A percentile compares a stretch with the other conserved stretches of the same genome.
These are phyloP conservation scores for Blastobotrys muscicola DNA, from an alignment of 805 yeast genomes.

Conservation along the genomic window DNA sequence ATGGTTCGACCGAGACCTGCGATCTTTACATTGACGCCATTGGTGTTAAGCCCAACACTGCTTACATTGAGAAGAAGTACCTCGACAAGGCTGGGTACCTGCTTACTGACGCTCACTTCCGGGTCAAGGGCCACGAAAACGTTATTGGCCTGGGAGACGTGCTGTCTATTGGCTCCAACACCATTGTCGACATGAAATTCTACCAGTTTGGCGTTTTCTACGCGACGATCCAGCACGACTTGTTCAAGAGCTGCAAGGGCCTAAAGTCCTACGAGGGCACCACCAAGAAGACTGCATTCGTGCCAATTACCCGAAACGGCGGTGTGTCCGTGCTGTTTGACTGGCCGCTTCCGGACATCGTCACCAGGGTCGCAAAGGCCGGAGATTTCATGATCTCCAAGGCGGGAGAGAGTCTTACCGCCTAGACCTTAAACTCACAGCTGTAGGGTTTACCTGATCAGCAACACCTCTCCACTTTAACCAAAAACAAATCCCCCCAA, in stretches of 20 bases:
- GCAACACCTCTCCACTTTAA: constrained; percentile 1
- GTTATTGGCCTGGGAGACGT: constrained; percentile 17
- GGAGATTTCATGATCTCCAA: too few relatives aligned
- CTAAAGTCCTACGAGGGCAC: not conserved
- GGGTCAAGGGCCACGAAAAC: constrained; percentile 9
- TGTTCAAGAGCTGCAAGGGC: not conserved
- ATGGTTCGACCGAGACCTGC: constrained; percentile 7
- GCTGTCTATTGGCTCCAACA: constrained; percentile 4
- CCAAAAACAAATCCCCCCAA: too few relatives aligned
- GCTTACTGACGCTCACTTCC: constrained; percentile 9
- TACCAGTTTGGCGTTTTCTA: too few relatives aligned
- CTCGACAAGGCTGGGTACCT: constrained; percentile 13
- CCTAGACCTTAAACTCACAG: too few relatives aligned
- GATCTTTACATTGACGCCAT: constrained; percentile 12
- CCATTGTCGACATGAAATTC: constrained; percentile 8
- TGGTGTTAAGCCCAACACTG: constrained; percentile 15
- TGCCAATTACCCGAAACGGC: constrained; percentile 11
- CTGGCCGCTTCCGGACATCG: too few relatives aligned
- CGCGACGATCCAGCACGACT: not conserved
- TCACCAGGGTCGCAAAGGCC: too few relatives aligned
- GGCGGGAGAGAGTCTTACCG: too few relatives aligned
- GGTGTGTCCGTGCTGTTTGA: constrained; percentile 18
- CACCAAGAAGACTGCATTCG: constrained; percentile 1
- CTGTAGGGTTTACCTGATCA: too few relatives aligned
- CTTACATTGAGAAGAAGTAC: constrained; percentile 7